These are phyloP conservation scores for Saururus chinensis DNA, from an alignment of 164 flowering plant species.

Conservation along the genomic window DNA sequence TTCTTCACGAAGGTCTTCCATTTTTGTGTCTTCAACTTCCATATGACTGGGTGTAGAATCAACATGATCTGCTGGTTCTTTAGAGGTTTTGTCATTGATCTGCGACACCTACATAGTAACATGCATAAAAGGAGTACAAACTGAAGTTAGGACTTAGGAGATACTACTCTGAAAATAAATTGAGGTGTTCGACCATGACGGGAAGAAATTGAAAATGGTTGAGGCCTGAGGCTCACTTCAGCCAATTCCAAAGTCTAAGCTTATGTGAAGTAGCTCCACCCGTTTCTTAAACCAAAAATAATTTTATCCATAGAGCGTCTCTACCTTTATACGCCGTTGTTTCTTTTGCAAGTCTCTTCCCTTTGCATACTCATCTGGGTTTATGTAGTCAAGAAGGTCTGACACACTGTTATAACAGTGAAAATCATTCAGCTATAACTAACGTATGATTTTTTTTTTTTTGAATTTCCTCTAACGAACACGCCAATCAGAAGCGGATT, in stretches of 20 bases:
- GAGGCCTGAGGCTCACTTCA: background rate
- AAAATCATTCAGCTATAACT: conserved; percentile 12
- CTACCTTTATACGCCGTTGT: conserved; percentile 66
- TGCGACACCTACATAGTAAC: conserved; percentile 33
- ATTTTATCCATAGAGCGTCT: background rate
- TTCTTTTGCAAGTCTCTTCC: conserved; percentile 48
- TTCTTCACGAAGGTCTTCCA: conserved; percentile 7
- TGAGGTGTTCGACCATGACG: no score
- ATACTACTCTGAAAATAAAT: background rate
- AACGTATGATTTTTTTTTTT: conserved; percentile 1
- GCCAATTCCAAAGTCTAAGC: background rate
- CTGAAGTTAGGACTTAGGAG: background rate
- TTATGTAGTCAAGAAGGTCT: conserved; percentile 86
- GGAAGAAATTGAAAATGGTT: background rate
- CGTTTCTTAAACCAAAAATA: background rate
- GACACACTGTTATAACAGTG: conserved; percentile 61
- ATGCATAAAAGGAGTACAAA: background rate
- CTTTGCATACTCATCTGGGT: conserved; percentile 62
- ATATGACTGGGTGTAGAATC: conserved; percentile 6
- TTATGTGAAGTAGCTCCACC: background rate
- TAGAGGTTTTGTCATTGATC: conserved; percentile 23
- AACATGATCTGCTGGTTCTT: conserved; percentile 18
- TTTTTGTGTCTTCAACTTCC: conserved; percentile 13
- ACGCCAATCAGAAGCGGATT: conserved; percentile 8
- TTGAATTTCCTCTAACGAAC: conserved; percentile 11